These are phyloP conservation scores for Priceomyces carsonii DNA, from an alignment of 805 yeast genomes.

Conservation along the genomic window DNA sequence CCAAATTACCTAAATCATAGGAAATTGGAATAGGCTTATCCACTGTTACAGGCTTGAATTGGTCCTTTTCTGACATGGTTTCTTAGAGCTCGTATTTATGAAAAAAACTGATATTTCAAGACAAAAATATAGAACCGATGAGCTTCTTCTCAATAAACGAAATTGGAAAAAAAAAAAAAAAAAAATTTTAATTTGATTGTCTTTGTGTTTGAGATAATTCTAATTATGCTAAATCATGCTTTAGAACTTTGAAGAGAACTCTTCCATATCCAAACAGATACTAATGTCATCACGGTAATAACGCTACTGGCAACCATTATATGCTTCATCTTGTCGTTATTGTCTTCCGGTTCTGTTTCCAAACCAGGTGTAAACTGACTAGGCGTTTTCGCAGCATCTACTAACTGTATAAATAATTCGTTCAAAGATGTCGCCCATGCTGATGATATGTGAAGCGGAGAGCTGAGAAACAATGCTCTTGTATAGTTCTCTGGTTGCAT, in stretches of 20 bases:
- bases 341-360: conserved; percentile 61
- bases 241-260: conserved; percentile 36
- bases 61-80: conserved; percentile 18
- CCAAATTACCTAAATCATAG: conserved; percentile 87
- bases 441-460: conserved; percentile 90
- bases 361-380: conserved; percentile 73
- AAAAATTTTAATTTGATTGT: neutral
- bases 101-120: no score
- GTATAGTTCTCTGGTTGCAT: conserved; percentile 88
- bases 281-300: conserved; percentile 61
- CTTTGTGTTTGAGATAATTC: neutral
- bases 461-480: conserved; percentile 59
- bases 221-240: conserved; percentile 3
- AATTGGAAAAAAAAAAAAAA: conserved; percentile 2
- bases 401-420: conserved; percentile 83
- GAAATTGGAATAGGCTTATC: conserved; percentile 88
- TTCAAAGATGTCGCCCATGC: conserved; percentile 85
- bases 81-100: no score
- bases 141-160: no score
- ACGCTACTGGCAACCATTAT: conserved; percentile 69
- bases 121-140: neutral
- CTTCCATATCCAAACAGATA: conserved; percentile 66
- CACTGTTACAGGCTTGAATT: conserved; percentile 75
- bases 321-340: conserved; percentile 53
- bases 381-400: conserved; percentile 85